Evolutionary conservation across 208 protist species (phyloP), one percentile per base, ranked within the genome.

Genomic region (Endotrypanum monterogeii): DNA sequence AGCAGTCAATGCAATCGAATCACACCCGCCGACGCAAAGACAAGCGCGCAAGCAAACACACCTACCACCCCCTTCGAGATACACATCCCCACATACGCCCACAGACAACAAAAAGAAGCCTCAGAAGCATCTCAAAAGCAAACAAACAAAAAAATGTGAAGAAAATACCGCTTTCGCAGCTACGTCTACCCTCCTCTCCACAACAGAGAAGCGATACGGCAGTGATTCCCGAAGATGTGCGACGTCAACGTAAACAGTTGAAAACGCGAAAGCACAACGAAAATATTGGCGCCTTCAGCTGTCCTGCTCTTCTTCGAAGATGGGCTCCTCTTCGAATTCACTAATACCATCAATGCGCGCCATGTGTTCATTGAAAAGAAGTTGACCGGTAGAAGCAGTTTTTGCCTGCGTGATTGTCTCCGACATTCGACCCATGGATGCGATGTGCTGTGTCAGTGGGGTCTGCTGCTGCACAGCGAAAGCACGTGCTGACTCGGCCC

Each of bases 391-490:
- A 0, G 86, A 75, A 7, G 82, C 73, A 1, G 82, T 90, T 50
- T 85, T 86, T 0, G 83, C 77, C 80, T 97, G 90, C n/a, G 80
- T 82, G 69, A 96, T 90, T 25, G 90, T 97, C 65, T 94, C 89
- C 1, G 86, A 63, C 93, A 97, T 97, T 70, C 93, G 85, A 18
- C 93, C 93, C 91, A 97, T 94, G 1, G 89, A 69, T 28, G 89
- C 93, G 39, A 95, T 76, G 78, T 91, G 93, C 72, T 94, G 86
- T 51, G 93, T 95, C 28, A 97, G 72, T 5, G 89, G 91, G 1
- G 93, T 97, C 73, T 97, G 93, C 4, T 79, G 67, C 73, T 93
- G 93, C 71, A 97, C 93, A n/a, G 87, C 83, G 55, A 73, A 91
- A 9, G 91, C 88, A 0, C 93, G 84, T 3, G 88, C 75, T 46